A percentile compares a stretch with the other conserved stretches of the same genome.
These are phyloP conservation scores for Solanum verrucosum DNA, from an alignment of 257 asterid species.

Conservation along the genomic window DNA sequence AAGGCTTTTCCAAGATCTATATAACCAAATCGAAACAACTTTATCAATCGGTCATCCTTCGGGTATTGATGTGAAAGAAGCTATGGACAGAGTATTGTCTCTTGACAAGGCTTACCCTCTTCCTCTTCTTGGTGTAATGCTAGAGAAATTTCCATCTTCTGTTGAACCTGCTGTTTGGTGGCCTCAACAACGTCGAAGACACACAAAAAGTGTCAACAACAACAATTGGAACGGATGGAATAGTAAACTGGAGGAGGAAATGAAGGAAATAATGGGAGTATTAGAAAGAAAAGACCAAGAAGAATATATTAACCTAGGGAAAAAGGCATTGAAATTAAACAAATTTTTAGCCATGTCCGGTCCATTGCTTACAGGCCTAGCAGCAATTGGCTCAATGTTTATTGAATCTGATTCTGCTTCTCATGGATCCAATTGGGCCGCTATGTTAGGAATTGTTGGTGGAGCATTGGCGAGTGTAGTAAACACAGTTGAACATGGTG, in stretches of 20 bases:
- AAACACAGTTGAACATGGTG: constrained; percentile 64
- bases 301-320: constrained; percentile 43
- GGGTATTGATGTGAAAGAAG: constrained; percentile 26
- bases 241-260: constrained; percentile 40
- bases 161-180: constrained; percentile 53
- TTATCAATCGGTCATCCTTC: constrained; percentile 27
- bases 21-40: constrained; percentile 31
- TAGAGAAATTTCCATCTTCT: constrained; percentile 19
- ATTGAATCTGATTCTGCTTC: constrained; percentile 23
- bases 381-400: constrained; percentile 41
- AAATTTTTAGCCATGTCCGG: constrained; percentile 32
- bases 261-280: constrained; percentile 30
- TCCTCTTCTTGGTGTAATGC: constrained; percentile 29
- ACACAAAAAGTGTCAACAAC: not conserved
- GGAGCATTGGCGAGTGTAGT: constrained; percentile 68
- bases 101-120: constrained; percentile 58
- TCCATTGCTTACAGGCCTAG: constrained; percentile 55
- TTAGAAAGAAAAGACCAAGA: constrained; percentile 32
- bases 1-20: constrained; percentile 50
- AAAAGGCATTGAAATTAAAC: constrained; percentile 45
- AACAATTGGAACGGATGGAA: constrained; percentile 38
- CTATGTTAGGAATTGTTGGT: constrained; percentile 28
- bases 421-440: constrained; percentile 15
- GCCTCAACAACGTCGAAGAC: constrained; percentile 28
- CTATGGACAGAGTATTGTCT: constrained; percentile 53